Evolutionary conservation across 1,284 basidiomycete species (phyloP).

Genomic region (Bondarzewia mesenterica): DNA sequence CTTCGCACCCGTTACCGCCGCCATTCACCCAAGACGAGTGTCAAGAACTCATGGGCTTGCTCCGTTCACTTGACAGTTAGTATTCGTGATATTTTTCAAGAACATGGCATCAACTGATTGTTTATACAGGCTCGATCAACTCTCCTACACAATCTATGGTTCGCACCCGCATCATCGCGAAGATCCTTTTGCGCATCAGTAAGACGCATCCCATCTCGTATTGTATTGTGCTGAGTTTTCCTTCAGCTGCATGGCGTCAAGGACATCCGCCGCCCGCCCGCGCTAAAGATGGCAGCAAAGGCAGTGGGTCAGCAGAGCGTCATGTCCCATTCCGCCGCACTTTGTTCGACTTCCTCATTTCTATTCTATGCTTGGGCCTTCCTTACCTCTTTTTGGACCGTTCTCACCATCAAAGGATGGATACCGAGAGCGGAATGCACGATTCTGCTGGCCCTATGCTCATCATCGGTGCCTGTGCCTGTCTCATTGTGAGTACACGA

Average conservation of each 20-base stretch:
- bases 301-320: constrained; percentile 30
- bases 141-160: constrained; percentile 36
- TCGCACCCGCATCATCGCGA: constrained; percentile 59
- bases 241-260: constrained; percentile 61
- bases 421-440: constrained; percentile 50
- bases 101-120: neutral
- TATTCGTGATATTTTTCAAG: neutral
- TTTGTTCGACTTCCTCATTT: constrained; percentile 48
- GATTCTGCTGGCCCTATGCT: constrained; percentile 45
- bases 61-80: constrained; percentile 38
- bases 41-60: constrained; percentile 55
- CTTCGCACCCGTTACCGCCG: constrained; percentile 41
- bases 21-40: constrained; percentile 70
- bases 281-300: constrained; percentile 51
- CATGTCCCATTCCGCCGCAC: constrained; percentile 35
- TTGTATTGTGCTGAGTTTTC: constrained; percentile 1
- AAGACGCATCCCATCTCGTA: constrained; percentile 16
- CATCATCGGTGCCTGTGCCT: constrained; percentile 34
- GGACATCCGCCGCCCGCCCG: constrained; percentile 12
- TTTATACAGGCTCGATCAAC: constrained; percentile 26
- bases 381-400: constrained; percentile 63
- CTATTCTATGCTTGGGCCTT: constrained; percentile 60
- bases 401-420: constrained; percentile 36
- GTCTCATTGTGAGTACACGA: constrained; percentile 13
- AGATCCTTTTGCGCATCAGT: constrained; percentile 62